Evolutionary conservation across 2,329 filamentous ascomycete genomes (phyloP), one percentile per base, ranked within the genome.

Genomic region (Xylaria digitata): DNA sequence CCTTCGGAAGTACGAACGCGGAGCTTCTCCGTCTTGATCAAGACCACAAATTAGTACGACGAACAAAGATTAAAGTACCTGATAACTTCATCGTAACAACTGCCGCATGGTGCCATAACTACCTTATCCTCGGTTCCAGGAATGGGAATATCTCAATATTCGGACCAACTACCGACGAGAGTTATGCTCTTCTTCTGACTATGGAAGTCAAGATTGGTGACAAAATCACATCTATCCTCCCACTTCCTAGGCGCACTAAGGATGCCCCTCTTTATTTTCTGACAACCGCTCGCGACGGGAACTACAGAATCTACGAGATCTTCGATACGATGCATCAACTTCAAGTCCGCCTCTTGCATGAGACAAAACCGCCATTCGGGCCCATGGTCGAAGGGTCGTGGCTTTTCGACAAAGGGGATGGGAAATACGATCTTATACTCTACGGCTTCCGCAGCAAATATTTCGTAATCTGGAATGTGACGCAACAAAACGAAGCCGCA

Each of bases 401-500:
- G 80, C 86, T 95, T 66, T 72, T 72, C 42, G 64, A 68, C 9
- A 78, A 49, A n/a, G 57, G 66, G 13, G 63, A 61, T 40, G 63
- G 61, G 1, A 78, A 78, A 0, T 77, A 82, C 1, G 84, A 92
- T 53, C 81, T 97, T 0, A 82, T 94, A 32, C 81, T 97, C 13
- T 92, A 90, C 76, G 95, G 95, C 2, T 98, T 97, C 80, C 89
- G 87, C 62, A 89, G 91, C 75, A 93, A 89, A 68, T 83, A 88
- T 53, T 96, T 98, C 75, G 83, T 97, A 13, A 85, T 95, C 9
- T 96, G 92, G 87, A 92, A 97, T 76, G 89, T 92, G 75, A 89
- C 87, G 0, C 82, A 82, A 1, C 89, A 92, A 65, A 85, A 88
- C 63, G 91, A 95, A 73, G 78, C 95, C 17, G 86, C 90, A 61